Percentiles rank a stretch among this genome's conserved stretches.
These are phyloP conservation scores for Neurospora cerealis DNA, from an alignment of 495 filamentous ascomycete species.

Conservation along the genomic window DNA sequence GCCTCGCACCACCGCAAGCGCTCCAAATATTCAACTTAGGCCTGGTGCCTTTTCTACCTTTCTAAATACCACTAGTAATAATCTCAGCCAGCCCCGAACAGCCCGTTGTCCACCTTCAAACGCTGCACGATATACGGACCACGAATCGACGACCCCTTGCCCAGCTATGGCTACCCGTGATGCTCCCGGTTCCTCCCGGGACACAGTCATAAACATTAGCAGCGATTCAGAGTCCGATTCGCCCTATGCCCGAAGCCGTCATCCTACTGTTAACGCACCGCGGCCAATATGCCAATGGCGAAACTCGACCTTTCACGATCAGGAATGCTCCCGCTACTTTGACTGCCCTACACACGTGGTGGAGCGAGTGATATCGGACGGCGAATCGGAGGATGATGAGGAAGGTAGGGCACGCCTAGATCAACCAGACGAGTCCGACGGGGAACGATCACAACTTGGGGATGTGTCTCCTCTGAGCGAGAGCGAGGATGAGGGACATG, in stretches of 20 bases:
- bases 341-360: constrained; percentile 34
- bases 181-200: constrained; percentile 1
- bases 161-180: constrained; percentile 17
- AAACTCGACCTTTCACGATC: constrained; percentile 22
- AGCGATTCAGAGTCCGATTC: constrained; percentile 6
- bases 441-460: neutral
- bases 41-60: neutral
- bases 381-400: neutral
- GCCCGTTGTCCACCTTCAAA: neutral
- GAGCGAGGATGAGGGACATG: neutral
- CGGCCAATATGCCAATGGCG: constrained; percentile 21
- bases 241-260: neutral
- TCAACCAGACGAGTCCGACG: constrained; percentile 1
- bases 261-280: neutral
- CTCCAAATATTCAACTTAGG: neutral
- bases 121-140: neutral
- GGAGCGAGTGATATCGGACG: constrained; percentile 17
- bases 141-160: neutral
- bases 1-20: neutral
- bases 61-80: neutral
- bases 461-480: constrained; percentile 10
- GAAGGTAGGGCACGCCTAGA: neutral
- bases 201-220: constrained; percentile 4
- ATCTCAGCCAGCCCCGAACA: neutral
- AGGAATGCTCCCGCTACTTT: constrained; percentile 34